These are phyloP conservation scores for Carex sylvatica DNA, from an alignment of 202 grass and related monocot species.

Conservation along the genomic window DNA sequence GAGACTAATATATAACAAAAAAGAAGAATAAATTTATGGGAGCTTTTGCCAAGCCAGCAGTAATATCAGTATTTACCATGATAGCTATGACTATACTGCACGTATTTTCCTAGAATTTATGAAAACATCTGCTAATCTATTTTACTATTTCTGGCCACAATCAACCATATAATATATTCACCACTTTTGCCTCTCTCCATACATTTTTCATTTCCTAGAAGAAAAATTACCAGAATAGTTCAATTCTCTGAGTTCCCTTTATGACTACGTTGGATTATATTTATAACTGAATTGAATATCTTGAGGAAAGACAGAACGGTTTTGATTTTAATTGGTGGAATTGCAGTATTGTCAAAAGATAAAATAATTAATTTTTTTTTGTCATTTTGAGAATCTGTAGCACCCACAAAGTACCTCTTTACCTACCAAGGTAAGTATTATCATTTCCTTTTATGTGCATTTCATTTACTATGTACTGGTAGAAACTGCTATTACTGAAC, in stretches of 20 bases:
- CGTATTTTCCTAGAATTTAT: not conserved
- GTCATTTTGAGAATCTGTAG: too few species aligned
- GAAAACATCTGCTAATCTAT: not conserved
- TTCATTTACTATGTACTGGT: too few species aligned
- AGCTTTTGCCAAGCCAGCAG: not conserved
- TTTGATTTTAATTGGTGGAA: too few species aligned
- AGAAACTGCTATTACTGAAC: too few species aligned
- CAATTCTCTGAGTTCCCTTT: not conserved
- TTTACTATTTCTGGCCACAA: not conserved
- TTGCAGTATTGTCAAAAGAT: too few species aligned
- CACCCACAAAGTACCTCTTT: too few species aligned
- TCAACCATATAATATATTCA: not conserved
- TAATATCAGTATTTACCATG: not conserved
- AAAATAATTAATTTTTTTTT: too few species aligned
- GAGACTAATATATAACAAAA: not conserved
- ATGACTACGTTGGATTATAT: not conserved
- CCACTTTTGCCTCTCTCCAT: not conserved
- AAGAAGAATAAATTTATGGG: not conserved
- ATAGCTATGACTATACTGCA: not conserved
- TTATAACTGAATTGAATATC: not conserved
- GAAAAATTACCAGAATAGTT: not conserved
- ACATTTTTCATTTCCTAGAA: constrained; percentile 24
- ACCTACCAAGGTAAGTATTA: too few species aligned
- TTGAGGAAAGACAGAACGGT: not conserved
- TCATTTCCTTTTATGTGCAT: too few species aligned